A percentile compares a stretch with the other conserved stretches of the same genome.
Evolutionary conservation across 129 eudicot species (phyloP).

Genomic region (Artemisia argyi): DNA sequence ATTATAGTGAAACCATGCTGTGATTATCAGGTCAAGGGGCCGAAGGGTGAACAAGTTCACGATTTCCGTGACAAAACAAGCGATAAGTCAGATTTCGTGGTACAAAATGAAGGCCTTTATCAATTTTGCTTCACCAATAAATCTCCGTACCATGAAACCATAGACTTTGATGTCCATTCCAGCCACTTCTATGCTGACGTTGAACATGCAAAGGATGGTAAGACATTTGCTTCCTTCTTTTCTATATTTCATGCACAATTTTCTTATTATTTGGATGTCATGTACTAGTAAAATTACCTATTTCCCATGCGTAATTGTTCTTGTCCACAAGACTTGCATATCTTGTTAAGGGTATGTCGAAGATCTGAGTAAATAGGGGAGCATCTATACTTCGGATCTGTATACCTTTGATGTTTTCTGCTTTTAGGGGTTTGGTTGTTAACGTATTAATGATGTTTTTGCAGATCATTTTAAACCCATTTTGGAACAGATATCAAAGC

Average conservation of each 20-base stretch:
- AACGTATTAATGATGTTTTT: constrained; percentile 1
- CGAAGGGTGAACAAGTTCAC: constrained; percentile 79
- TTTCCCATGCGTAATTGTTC: neutral
- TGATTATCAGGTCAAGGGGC: constrained; percentile 73
- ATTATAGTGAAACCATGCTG: constrained; percentile 7
- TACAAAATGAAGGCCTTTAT: constrained; percentile 68
- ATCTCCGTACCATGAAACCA: constrained; percentile 84
- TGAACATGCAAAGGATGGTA: constrained; percentile 97
- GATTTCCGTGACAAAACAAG: constrained; percentile 75
- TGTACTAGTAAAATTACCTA: neutral
- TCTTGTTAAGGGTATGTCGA: constrained; percentile 3
- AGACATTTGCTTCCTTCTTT: constrained; percentile 17
- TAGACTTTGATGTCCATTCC: constrained; percentile 82
- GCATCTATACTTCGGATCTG: too few species aligned
- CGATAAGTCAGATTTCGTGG: constrained; percentile 73
- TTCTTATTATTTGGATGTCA: neutral
- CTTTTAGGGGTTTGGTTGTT: neutral
- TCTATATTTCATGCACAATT: neutral
- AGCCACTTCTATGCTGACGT: constrained; percentile 54
- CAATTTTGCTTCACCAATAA: constrained; percentile 81
- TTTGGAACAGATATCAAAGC: constrained; percentile 64
- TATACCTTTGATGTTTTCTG: neutral
- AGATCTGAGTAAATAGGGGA: neutral
- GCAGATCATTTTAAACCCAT: constrained; percentile 91
- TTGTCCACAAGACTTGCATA: constrained; percentile 10